Conservation (phyloP, 768 basidiomycete species). For the Sporobolomyces roseus region DNA sequence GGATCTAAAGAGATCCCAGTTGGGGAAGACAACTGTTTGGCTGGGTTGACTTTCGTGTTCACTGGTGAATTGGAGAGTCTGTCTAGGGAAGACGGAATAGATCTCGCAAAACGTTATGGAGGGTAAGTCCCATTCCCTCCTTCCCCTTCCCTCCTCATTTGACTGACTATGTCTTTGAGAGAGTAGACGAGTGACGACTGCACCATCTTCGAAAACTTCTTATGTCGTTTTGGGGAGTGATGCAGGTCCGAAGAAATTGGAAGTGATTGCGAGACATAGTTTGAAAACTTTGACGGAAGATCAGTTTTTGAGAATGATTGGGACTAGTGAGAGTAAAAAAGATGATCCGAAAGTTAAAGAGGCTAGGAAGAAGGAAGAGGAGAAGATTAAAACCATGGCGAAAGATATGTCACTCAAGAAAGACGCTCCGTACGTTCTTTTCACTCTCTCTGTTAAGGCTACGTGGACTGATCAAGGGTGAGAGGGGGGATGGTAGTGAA, state of each 20-base stretch:
- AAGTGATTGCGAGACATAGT: constrained; percentile 73
- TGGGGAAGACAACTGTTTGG: constrained; percentile 66
- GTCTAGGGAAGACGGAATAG: constrained; percentile 77
- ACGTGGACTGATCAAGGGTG: not conserved
- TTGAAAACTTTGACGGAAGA: constrained; percentile 78
- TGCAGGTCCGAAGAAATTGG: constrained; percentile 84
- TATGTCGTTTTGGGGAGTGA: constrained; percentile 83
- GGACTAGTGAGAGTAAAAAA: constrained; percentile 60
- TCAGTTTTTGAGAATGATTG: constrained; percentile 76
- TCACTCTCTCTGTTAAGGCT: not conserved
- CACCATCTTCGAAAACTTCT: constrained; percentile 83
- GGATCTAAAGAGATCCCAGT: constrained; percentile 70
- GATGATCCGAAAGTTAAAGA: constrained; percentile 76
- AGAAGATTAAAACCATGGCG: constrained; percentile 67
- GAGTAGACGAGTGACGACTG: constrained; percentile 71
- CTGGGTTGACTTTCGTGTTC: constrained; percentile 87
- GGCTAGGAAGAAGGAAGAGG: constrained; percentile 74
- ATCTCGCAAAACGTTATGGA: constrained; percentile 86
- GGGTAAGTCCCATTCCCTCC: constrained; percentile 58
- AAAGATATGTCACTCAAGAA: constrained; percentile 61
- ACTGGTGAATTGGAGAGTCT: constrained; percentile 82
- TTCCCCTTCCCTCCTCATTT: not conserved
- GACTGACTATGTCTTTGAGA: constrained; percentile 8
- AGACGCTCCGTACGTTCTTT: constrained; percentile 41
- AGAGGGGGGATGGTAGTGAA: constrained; percentile 19